These are phyloP conservation scores for Cladophialophora psammophila DNA, from an alignment of 2,329 filamentous ascomycete genomes.

Conservation along the genomic window DNA sequence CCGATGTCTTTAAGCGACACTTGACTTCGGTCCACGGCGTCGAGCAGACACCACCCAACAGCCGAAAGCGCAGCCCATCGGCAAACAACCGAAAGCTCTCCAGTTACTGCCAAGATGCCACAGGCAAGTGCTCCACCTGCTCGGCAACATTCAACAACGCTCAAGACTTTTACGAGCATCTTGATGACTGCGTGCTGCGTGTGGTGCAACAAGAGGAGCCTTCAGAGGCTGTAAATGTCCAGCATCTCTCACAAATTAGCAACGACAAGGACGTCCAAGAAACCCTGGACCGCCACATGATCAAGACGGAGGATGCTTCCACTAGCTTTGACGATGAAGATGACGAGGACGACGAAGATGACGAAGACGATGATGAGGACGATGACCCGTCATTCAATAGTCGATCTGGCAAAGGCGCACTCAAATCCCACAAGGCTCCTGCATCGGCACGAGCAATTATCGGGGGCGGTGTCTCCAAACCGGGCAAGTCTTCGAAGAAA, in stretches of 20 bases:
- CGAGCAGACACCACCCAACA: constrained; percentile 91
- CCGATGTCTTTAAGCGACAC: constrained; percentile 95
- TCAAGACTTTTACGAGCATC: constrained; percentile 96
- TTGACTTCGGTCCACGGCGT: constrained; percentile 89
- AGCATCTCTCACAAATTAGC: constrained; percentile 65
- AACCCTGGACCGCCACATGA: constrained; percentile 65
- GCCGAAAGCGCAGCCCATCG: constrained; percentile 73
- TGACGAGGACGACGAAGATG: constrained; percentile 64
- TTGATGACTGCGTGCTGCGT: constrained; percentile 74
- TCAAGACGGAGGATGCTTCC: constrained; percentile 57
- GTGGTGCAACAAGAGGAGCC: constrained; percentile 68
- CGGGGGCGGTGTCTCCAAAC: constrained; percentile 57
- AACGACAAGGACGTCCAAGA: constrained; percentile 64
- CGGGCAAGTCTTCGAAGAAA: constrained; percentile 56
- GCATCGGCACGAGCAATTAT: constrained; percentile 59
- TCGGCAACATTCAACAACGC: constrained; percentile 82
- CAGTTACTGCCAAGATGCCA: constrained; percentile 76
- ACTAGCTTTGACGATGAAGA: constrained; percentile 60
- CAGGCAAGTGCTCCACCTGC: constrained; percentile 91
- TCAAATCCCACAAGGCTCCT: constrained; percentile 61
- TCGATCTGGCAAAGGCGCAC: constrained; percentile 57
- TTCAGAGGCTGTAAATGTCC: constrained; percentile 64
- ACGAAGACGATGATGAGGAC: constrained; percentile 64
- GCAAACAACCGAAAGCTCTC: constrained; percentile 70
- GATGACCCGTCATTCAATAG: constrained; percentile 46